Percentiles rank a stretch among this genome's conserved stretches.
Evolutionary conservation across 257 asterid genomes (phyloP).

Genomic region (Solanum sitiens): DNA sequence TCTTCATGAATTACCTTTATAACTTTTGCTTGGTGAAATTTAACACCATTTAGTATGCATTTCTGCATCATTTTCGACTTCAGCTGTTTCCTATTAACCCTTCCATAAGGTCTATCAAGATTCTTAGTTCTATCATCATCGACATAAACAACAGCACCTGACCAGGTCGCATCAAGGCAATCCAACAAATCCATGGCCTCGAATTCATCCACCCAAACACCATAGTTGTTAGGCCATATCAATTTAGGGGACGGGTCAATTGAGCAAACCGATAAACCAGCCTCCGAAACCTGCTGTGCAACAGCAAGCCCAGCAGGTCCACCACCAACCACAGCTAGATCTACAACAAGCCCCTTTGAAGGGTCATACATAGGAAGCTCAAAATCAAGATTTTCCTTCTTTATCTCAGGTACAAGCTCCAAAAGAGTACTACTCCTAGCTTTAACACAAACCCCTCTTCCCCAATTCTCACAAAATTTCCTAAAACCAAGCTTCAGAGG

Average conservation of each 20-base stretch:
- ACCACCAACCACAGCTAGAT: constrained; percentile 94
- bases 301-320: constrained; percentile 99
- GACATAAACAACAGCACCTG: constrained; percentile 69
- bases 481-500: constrained; percentile 35
- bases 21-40: constrained; percentile 93
- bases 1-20: constrained; percentile 85
- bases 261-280: constrained; percentile 89
- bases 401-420: constrained; percentile 91
- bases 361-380: constrained; percentile 87
- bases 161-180: constrained; percentile 91
- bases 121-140: constrained; percentile 52
- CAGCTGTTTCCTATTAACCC: constrained; percentile 79
- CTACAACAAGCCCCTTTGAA: constrained; percentile 56
- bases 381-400: constrained; percentile 86
- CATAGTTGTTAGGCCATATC: constrained; percentile 97
- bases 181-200: constrained; percentile 97
- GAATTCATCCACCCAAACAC: constrained; percentile 99
- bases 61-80: constrained; percentile 97
- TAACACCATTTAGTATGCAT: constrained; percentile 82
- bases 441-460: constrained; percentile 23
- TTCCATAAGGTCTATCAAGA: constrained; percentile 82
- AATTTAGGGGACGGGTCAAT: constrained; percentile 84
- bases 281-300: constrained; percentile 95
- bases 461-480: constrained; percentile 26
- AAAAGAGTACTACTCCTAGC: constrained; percentile 58